Conservation (phyloP, 169 alveolate species). For the Cryptosporidium tyzzeri region DNA sequence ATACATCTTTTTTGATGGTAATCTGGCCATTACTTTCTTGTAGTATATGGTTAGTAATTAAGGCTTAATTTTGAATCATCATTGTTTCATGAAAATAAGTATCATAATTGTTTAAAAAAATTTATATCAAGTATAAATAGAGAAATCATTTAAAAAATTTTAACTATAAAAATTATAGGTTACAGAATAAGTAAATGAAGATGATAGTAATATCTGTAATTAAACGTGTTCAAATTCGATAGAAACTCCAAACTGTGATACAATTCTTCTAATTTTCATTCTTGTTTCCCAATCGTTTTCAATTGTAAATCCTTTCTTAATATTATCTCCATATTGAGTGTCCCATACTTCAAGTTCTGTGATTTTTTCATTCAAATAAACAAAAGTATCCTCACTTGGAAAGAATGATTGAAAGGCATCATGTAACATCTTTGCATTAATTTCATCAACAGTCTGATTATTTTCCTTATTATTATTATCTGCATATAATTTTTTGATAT, state of each 20-base stretch:
- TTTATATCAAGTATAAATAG: too few relatives aligned
- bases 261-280: conserved; percentile 72
- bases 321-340: conserved; percentile 36
- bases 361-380: conserved; percentile 41
- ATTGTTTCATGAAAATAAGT: background rate
- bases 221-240: conserved; percentile 27
- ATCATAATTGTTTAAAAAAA: too few relatives aligned
- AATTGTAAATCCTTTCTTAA: conserved; percentile 55
- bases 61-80: background rate
- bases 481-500: background rate
- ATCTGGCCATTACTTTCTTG: too few relatives aligned
- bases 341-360: conserved; percentile 72
- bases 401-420: conserved; percentile 25
- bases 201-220: background rate
- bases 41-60: too few relatives aligned
- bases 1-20: too few relatives aligned
- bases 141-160: too few relatives aligned
- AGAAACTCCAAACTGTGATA: conserved; percentile 44
- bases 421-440: conserved; percentile 9
- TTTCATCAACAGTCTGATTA: background rate
- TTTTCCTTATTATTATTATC: background rate
- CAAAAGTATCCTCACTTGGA: conserved; percentile 49
- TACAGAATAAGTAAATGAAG: background rate
- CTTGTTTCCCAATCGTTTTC: conserved; percentile 72
- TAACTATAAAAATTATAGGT: background rate